These are phyloP conservation scores for Kwoniella newhampshirensis DNA, from an alignment of 768 basidiomycete species.

Conservation along the genomic window DNA sequence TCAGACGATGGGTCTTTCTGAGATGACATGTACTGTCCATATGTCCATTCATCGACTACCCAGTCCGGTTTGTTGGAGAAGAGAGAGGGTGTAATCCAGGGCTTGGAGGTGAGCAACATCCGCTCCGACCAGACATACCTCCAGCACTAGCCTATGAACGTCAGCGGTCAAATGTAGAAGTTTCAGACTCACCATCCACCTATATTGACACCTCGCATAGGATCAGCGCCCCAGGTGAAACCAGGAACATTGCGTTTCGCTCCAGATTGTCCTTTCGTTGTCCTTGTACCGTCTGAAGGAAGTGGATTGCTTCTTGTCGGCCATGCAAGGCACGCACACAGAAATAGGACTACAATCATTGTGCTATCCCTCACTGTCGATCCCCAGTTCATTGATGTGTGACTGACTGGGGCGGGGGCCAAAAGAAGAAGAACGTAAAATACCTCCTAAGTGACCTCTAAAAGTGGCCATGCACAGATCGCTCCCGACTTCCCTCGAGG, in stretches of 20 bases:
- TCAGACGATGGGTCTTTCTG: conserved; percentile 40
- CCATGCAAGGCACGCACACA: too few relatives aligned
- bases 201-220: conserved; percentile 50
- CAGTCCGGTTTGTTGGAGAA: conserved; percentile 48
- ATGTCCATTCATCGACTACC: conserved; percentile 52
- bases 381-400: too few relatives aligned
- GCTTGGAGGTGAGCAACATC: conserved; percentile 20
- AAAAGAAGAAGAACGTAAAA: too few relatives aligned
- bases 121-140: conserved; percentile 20
- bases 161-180: not conserved
- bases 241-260: conserved; percentile 16
- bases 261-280: too few relatives aligned
- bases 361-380: too few relatives aligned
- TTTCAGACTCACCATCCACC: conserved; percentile 49
- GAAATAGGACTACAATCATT: too few relatives aligned
- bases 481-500: too few relatives aligned
- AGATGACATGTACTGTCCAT: conserved; percentile 39
- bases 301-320: too few relatives aligned
- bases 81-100: conserved; percentile 52
- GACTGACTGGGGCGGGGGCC: too few relatives aligned
- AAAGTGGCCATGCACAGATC: too few relatives aligned
- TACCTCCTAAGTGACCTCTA: too few relatives aligned
- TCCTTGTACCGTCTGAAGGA: too few relatives aligned
- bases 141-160: conserved; percentile 36
- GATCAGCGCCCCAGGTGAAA: conserved; percentile 38